Percentiles rank a stretch among this genome's conserved stretches.
Evolutionary conservation across 768 basidiomycete genomes (phyloP).

Genomic region (Epithele typhae): DNA sequence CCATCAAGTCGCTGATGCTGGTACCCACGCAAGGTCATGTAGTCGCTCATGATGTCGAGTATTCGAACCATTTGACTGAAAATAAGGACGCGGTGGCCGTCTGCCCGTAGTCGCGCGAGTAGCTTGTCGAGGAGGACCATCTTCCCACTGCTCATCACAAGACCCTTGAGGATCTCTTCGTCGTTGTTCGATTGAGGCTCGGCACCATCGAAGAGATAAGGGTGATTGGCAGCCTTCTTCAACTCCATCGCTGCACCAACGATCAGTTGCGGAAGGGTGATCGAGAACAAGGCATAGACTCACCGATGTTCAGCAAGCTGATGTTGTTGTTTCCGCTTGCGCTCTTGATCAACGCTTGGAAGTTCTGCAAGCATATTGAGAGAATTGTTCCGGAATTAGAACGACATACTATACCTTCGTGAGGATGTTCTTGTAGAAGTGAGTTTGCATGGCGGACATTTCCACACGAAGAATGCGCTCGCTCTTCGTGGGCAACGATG

Average conservation of each 20-base stretch:
- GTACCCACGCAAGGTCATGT: slow-evolving; percentile 87
- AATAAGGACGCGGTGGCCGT: slow-evolving; percentile 95
- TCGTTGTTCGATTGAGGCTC: slow-evolving; percentile 57
- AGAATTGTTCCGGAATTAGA: neutral
- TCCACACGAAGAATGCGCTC: slow-evolving; percentile 97
- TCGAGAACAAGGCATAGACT: slow-evolving; percentile 24
- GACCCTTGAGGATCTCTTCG: slow-evolving; percentile 89
- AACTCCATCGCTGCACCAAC: slow-evolving; percentile 81
- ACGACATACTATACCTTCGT: slow-evolving; percentile 58
- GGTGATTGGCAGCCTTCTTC: slow-evolving; percentile 98
- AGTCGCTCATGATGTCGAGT: slow-evolving; percentile 97
- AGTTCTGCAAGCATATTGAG: slow-evolving; percentile 61
- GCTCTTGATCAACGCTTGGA: slow-evolving; percentile 86
- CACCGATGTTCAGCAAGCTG: slow-evolving; percentile 92
- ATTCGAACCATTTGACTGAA: slow-evolving; percentile 99
- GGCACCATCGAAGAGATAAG: slow-evolving; percentile 95
- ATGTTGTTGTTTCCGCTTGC: slow-evolving; percentile 87
- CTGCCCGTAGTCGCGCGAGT: slow-evolving; percentile 80
- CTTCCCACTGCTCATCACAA: slow-evolving; percentile 98
- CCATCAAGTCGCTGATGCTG: slow-evolving; percentile 94
- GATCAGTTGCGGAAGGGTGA: too few species aligned
- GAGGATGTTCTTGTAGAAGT: slow-evolving; percentile 98
- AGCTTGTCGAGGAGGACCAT: slow-evolving; percentile 98
- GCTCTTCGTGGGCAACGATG: slow-evolving; percentile 94
- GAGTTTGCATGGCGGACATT: slow-evolving; percentile 94